A percentile compares a stretch with the other conserved stretches of the same genome.
Evolutionary conservation across 176 grass and related monocot genomes (phyloP).

Genomic region (Carex parvula): DNA sequence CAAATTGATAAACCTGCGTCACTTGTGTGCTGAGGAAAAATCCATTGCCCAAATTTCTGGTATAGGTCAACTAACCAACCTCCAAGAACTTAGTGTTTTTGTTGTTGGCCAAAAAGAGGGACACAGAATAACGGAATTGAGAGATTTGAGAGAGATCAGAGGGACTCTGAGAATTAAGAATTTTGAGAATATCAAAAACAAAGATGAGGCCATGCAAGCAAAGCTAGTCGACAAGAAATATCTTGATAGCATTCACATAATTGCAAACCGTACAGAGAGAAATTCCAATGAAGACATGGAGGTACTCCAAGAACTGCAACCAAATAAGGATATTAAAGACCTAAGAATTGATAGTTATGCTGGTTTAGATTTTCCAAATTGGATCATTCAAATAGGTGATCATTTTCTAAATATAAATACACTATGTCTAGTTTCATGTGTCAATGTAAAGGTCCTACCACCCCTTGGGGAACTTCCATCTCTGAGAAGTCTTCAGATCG

Average conservation of each 20-base stretch:
- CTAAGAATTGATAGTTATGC: conserved; percentile 9
- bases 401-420: not conserved
- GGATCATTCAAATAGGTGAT: conserved; percentile 2
- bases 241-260: not conserved
- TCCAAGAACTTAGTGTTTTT: conserved; percentile 32
- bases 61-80: conserved; percentile 25
- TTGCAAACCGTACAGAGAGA: not conserved
- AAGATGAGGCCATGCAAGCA: conserved; percentile 20
- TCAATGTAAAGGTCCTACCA: not conserved
- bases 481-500: too few species aligned
- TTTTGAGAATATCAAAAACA: conserved; percentile 29
- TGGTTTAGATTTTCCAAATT: conserved; percentile 1
- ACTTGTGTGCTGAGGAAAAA: conserved; percentile 12
- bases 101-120: conserved; percentile 8
- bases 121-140: conserved; percentile 32
- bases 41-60: not conserved
- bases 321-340: conserved; percentile 22
- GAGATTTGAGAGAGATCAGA: conserved; percentile 32
- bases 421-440: not conserved
- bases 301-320: conserved; percentile 28
- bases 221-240: conserved; percentile 18
- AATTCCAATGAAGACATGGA: not conserved
- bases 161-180: conserved; percentile 10
- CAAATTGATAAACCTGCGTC: conserved; percentile 14
- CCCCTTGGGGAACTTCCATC: not conserved